Evolutionary conservation across 164 flowering plant species (phyloP), one percentile per base, ranked within the genome.

Genomic region (Houttuynia cordata): DNA sequence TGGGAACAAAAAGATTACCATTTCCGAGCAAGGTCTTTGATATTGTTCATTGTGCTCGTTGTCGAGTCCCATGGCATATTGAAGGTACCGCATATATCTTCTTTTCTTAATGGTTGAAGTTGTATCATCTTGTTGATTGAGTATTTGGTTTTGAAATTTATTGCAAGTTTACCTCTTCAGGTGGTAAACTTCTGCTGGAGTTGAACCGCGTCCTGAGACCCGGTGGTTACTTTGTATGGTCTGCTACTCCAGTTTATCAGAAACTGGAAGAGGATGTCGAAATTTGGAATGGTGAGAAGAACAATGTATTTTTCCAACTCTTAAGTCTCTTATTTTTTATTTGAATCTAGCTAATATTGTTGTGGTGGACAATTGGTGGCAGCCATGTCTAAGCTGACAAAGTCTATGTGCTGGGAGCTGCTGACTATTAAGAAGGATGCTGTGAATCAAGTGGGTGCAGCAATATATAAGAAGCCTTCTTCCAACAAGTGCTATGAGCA

Each of bases 31-130:
- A 68, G 67, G 96, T 87, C 24, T 94, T 91, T 68, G 99, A 94
- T 73, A 61, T 76, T 71, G 93, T 94, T 47, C 99, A 94, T 70
- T 94, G 99, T 80, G 96, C 99, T 30, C 92, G 97, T 20, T 94
- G 99, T 65, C 81, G 99, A 71, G 99, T 94, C 17, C 96, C 96
- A 37, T 88, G 96, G 96, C 92, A 88, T 64, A 71, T 77, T 58
- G 96, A 88, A 88, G 96, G 96, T 88, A 19, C n/a, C 24, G 21
- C 34, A 24, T 14, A 45, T 7, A n/a, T 41, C 39, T 24, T 12
- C 3, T 8, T 8, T 42, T 5, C 40, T 42, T 42, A 10, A 8
- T 41, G 24, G 6, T 30, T 30, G 37, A 30, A n/a, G 37, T 2
- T 30, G n/a, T n/a, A 30, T 30, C 6, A 6, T 30, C 6, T 30